These are phyloP conservation scores for Panaeolus papilionaceus DNA, from an alignment of 768 basidiomycete genomes.

Conservation along the genomic window DNA sequence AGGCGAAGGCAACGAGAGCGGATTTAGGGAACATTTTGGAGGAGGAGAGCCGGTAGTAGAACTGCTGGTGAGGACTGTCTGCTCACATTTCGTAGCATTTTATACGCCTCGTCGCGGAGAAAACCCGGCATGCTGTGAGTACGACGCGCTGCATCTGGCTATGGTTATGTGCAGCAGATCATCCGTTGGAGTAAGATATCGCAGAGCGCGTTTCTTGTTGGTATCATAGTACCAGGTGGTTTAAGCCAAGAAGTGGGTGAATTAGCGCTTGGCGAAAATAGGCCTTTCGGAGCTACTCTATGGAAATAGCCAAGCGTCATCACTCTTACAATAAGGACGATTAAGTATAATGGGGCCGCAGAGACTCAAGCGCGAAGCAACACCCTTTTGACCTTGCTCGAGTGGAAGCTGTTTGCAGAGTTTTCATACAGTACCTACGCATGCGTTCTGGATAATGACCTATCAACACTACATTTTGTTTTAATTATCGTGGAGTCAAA, in stretches of 20 bases:
- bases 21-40: slow-evolving; percentile 40
- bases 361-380: not conserved
- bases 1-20: slow-evolving; percentile 39
- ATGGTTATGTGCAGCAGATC: not conserved
- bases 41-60: slow-evolving; percentile 5
- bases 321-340: not conserved
- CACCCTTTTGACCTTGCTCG: not conserved
- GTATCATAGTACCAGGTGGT: slow-evolving; percentile 7
- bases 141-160: not conserved
- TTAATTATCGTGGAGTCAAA: not conserved
- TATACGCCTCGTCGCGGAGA: not conserved
- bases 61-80: slow-evolving; percentile 4
- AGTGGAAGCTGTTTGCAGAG: not conserved
- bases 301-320: not conserved
- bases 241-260: slow-evolving; percentile 1
- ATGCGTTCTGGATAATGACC: not conserved
- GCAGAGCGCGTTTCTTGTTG: not conserved
- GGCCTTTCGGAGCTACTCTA: not conserved
- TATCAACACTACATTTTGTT: not conserved
- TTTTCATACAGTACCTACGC: not conserved
- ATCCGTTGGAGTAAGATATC: not conserved
- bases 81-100: not conserved
- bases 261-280: not conserved
- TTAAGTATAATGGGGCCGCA: not conserved
- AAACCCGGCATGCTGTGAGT: not conserved